Base-by-base conservation (phyloP, 1,284 basidiomycete genomes). In the Cryptococcus hybrid region DNA sequence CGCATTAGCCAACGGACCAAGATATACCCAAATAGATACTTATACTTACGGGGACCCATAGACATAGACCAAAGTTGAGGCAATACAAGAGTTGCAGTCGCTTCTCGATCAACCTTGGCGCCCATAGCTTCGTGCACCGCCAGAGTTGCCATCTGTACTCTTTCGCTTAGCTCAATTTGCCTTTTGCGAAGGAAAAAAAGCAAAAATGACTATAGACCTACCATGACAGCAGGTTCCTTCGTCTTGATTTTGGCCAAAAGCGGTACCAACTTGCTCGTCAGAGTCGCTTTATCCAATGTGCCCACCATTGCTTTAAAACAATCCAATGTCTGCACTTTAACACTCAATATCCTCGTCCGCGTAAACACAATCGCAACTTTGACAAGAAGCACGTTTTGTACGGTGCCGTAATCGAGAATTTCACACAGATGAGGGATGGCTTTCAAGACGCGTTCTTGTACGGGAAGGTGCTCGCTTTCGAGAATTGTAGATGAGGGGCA, bases 71-170 rank as follows among this genome's bases (percentile, higher is more conserved):
- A 97, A 7, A 97, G 80, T 67, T 97, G 94, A 11, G 93, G 93
- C 13, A 98, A 81, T 12, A 97, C 91, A 39, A 94, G 82, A 0
- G 90, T 95, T 0, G 95, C 95, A 13, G 97, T 89, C 3, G 93
- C 91, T 77, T 97, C 93, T 47, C 92, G 84, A 65, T 97, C 93
- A 3, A 98, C 88, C 75, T 98, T 99, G 66, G 86, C 84, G 1
- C 93, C 91, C 92, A 98, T 96, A 3, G 90, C 90, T 76, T 97
- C 94, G 78, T 99, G 93, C 0, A 99, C 93, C 7, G 86, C 87
- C 45, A 98, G 80, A 0, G 93, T 96, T 1, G 92, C 91, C 84
- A 94, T 89, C 88, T 91, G 61, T 51, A 24, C 43, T 48, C 34
- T 47, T 12, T 48, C 7, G 13, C 46, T 8, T 18, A 4, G 5